Conservation (phyloP, 495 filamentous ascomycete species). For the Aspergillus bertholletiae region DNA sequence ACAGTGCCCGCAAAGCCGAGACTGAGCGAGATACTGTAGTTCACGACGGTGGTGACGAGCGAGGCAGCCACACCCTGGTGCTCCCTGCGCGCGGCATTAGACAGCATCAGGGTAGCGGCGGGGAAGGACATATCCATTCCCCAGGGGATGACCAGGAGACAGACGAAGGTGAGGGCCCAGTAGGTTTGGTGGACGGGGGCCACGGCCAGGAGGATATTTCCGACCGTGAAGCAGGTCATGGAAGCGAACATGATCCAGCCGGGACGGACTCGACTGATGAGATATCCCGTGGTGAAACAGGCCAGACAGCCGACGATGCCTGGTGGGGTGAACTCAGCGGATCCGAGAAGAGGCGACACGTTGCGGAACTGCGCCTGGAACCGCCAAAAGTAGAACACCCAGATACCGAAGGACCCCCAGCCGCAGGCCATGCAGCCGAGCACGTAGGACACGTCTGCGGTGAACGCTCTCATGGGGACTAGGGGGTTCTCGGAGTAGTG, state of each 20-base stretch:
- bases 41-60: slow-evolving; percentile 62
- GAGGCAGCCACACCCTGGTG: slow-evolving; percentile 52
- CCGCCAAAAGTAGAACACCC: slow-evolving; percentile 44
- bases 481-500: slow-evolving; percentile 34
- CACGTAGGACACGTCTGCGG: slow-evolving; percentile 36
- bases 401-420: slow-evolving; percentile 48
- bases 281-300: slow-evolving; percentile 38
- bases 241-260: slow-evolving; percentile 49
- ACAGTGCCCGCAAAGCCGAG: slow-evolving; percentile 65
- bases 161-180: slow-evolving; percentile 46
- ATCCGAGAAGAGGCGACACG: slow-evolving; percentile 31
- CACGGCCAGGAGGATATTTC: slow-evolving; percentile 32
- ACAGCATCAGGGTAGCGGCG: slow-evolving; percentile 32
- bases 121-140: slow-evolving; percentile 50
- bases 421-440: slow-evolving; percentile 44
- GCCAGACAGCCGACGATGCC: slow-evolving; percentile 35
- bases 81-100: slow-evolving; percentile 28
- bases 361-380: slow-evolving; percentile 35
- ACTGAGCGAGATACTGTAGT: slow-evolving; percentile 65
- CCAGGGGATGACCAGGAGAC: slow-evolving; percentile 45
- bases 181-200: slow-evolving; percentile 38
- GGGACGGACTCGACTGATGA: slow-evolving; percentile 34
- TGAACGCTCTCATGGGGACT: slow-evolving; percentile 40
- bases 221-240: slow-evolving; percentile 39
- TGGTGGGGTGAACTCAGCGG: slow-evolving; percentile 35